Base-by-base conservation (phyloP, 805 yeast genomes). In the Grigorovia humatica region DNA sequence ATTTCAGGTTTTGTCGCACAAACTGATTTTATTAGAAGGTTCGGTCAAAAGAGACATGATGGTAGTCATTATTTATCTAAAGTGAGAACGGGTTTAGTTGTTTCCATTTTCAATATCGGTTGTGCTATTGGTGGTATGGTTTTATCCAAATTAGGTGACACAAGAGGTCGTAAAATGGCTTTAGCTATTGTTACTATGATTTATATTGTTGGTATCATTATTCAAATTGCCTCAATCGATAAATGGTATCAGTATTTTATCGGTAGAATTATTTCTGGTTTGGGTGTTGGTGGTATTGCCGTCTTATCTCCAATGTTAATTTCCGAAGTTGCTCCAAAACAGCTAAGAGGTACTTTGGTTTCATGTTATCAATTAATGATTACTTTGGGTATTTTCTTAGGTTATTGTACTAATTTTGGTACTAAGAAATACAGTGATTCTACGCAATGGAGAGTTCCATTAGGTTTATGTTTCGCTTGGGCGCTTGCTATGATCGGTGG, bases 231-330 rank as follows among this genome's bases (percentile, higher is more conserved):
- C 18, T 65, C 72, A 11, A 51, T 55, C 42, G 55, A 67, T 56
- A 72, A 75, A 52, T 84, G 89, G 89, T 82, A 80, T 67, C 89
- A 83, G 70, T 78, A 78, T 61, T 78, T 81, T 59, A 75, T 83
- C 57, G 90, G 89, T 47, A 76, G 90, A 70, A 77, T 63, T 48
- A 59, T 75, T 74, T 79, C 88, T 40, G 96, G 96, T 52, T 58
- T 85, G n/a, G 87, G 87, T 52, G 88, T 86, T 52, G 95, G 96
- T 58, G 80, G 81, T 53, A 75, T 86, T 46, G 80, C 91, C 48
- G 88, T 88, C 45, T 74, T 83, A 51, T 85, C 83, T 20, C 91
- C 95, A 51, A 70, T 86, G 61, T 80, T 83, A 66, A 81, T 83
- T 58, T 76, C 85, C 42, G 68, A 66, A 56, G 65, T 64, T 49